Evolutionary conservation across 768 basidiomycete genomes (phyloP).

Genomic region (Boletus tylopilopsis): DNA sequence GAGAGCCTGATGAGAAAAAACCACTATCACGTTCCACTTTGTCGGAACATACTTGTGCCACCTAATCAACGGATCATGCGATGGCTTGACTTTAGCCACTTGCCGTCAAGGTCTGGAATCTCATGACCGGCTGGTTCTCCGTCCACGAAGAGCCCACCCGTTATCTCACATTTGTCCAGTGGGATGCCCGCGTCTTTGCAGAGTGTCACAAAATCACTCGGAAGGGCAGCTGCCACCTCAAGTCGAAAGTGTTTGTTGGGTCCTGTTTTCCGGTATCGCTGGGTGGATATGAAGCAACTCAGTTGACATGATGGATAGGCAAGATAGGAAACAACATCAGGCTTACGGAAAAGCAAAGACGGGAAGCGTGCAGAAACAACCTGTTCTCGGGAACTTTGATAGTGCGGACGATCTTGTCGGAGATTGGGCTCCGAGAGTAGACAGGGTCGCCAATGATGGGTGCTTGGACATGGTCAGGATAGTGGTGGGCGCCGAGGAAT

Average conservation of each 20-base stretch:
- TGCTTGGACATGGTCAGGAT: slow-evolving; percentile 36
- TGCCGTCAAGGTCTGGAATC: slow-evolving; percentile 39
- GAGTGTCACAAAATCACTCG: slow-evolving; percentile 48
- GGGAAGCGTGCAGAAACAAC: slow-evolving; percentile 60
- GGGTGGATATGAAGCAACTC: not conserved
- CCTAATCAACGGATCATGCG: slow-evolving; percentile 11
- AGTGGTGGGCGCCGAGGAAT: not conserved
- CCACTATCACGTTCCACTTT: not conserved
- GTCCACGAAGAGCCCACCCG: slow-evolving; percentile 48
- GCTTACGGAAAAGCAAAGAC: slow-evolving; percentile 53
- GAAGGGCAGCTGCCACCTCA: slow-evolving; percentile 54
- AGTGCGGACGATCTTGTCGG: slow-evolving; percentile 27
- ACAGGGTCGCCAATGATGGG: slow-evolving; percentile 63
- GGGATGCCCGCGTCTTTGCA: slow-evolving; percentile 46
- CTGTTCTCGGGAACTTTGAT: slow-evolving; percentile 40
- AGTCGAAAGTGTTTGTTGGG: slow-evolving; percentile 49
- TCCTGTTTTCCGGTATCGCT: slow-evolving; percentile 49
- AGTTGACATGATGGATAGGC: not conserved
- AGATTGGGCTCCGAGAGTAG: slow-evolving; percentile 40
- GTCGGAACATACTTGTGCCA: slow-evolving; percentile 4
- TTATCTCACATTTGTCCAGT: slow-evolving; percentile 32
- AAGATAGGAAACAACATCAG: not conserved
- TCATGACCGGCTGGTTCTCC: slow-evolving; percentile 34
- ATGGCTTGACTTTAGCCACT: slow-evolving; percentile 25
- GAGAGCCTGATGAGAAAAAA: slow-evolving; percentile 1